Evolutionary conservation across 176 grass and related monocot genomes (phyloP), one percentile per base, ranked within the genome.

Genomic region (Carex pumila): DNA sequence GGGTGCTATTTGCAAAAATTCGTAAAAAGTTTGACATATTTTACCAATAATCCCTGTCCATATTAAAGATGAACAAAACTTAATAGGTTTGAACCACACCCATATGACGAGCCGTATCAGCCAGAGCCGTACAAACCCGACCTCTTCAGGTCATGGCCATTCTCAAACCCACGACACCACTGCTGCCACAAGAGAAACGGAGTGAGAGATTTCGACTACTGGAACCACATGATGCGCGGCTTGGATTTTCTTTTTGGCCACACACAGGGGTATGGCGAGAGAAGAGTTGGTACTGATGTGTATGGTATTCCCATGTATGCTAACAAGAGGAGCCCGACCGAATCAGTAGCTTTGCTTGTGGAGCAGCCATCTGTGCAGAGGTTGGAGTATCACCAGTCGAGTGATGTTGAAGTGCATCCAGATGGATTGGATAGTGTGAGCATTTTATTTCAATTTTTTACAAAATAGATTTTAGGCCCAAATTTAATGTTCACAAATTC

Each of bases 161-260:
- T 54, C 52, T 79, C 58, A 3, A 79, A 4, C 60, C 76, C 36
- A 6, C 37, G 71, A 13, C 66, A 30, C 52, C 81, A 47, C n/a
- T 49, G 39, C 2, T 18, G 17, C 14, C 61, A 78, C 82, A 29
- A 30, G 12, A 70, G 31, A 41, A 69, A 58, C 5, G n/a, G 52
- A 13, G 81, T 85, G 85, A 91, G 79, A 47, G 54, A 65, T 12
- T 72, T 84, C 1, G 89, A 91, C 59, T 90, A 90, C 89, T 90
- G 91, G 94, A 82, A 89, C 84, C 78, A 86, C 34, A 90, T 87
- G 86, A 86, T 88, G 91, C 89, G 88, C 3, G 91, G 91, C 21
- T 84, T 98, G 64, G 96, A 98, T 50, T 95, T 86, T 87, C 86
- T 98, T 43, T 98, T 98, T 64, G 93, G 93, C 22, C 96, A 98